Evolutionary conservation across 176 grass and related monocot genomes (phyloP).

Genomic region (Aegilops longissima): DNA sequence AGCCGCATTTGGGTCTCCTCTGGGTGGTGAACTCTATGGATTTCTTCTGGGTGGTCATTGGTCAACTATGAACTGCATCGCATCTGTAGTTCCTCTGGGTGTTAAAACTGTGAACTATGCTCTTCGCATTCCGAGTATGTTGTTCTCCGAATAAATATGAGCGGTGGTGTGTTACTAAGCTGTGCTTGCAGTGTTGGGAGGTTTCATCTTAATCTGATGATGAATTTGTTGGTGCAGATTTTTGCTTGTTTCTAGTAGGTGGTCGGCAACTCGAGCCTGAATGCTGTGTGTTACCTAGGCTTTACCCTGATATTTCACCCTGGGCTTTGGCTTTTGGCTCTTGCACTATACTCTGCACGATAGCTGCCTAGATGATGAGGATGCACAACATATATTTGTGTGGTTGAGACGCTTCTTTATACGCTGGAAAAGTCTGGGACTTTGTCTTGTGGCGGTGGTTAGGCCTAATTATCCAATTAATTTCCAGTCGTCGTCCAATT

Average conservation of each 20-base stretch:
- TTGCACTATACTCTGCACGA: not conserved
- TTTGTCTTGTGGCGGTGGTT: constrained; percentile 42
- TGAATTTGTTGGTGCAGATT: not conserved
- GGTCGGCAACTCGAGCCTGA: not conserved
- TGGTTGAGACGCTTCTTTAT: not conserved
- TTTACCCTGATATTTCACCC: not conserved
- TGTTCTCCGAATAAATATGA: constrained; percentile 11
- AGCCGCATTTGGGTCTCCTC: not conserved
- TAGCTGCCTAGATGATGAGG: not conserved
- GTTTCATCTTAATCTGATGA: not conserved
- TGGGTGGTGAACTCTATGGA: not conserved
- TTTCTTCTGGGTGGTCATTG: not conserved
- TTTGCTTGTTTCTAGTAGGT: not conserved
- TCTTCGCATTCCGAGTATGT: not conserved
- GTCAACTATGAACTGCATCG: not conserved
- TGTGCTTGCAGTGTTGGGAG: not conserved
- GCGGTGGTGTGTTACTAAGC: not conserved
- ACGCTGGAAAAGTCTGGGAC: constrained; percentile 19
- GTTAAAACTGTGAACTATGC: not conserved
- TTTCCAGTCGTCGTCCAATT: constrained; percentile 29
- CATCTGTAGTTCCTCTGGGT: not conserved
- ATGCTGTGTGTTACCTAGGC: not conserved
- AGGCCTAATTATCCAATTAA: constrained; percentile 34
- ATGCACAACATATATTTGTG: not conserved
- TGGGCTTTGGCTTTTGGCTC: not conserved